Evolutionary conservation across 331 rosid species (phyloP).

Genomic region (Malus hybrid): DNA sequence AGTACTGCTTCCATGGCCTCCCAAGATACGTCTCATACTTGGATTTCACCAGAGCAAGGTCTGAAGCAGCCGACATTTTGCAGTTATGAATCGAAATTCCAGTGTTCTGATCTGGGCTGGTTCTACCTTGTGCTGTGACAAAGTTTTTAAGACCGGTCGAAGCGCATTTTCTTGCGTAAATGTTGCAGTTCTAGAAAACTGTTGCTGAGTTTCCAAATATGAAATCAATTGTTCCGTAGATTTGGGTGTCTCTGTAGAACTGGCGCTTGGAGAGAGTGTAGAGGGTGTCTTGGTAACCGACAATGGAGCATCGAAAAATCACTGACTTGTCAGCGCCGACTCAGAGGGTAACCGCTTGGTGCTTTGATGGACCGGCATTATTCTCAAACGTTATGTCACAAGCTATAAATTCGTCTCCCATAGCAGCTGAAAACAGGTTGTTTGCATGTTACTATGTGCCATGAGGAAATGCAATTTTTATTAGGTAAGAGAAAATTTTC

Average conservation of each 20-base stretch:
- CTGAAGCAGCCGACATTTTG: slow-evolving; percentile 8
- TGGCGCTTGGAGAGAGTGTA: slow-evolving; percentile 32
- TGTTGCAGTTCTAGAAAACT: slow-evolving; percentile 28
- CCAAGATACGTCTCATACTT: slow-evolving; percentile 19
- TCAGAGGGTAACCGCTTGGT: slow-evolving; percentile 34
- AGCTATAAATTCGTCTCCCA: slow-evolving; percentile 37
- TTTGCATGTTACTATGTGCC: background rate
- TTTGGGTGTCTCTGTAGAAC: slow-evolving; percentile 31
- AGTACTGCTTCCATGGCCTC: slow-evolving; percentile 34
- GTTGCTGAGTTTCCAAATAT: slow-evolving; percentile 27
- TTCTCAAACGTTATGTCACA: slow-evolving; percentile 30
- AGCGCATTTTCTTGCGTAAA: slow-evolving; percentile 6
- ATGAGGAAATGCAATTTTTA: no score
- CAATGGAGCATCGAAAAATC: slow-evolving; percentile 15
- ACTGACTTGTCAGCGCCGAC: slow-evolving; percentile 33
- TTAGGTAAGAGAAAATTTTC: background rate
- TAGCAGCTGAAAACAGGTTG: slow-evolving; percentile 11
- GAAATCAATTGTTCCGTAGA: slow-evolving; percentile 31
- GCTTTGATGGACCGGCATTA: slow-evolving; percentile 20
- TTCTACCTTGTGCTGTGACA: slow-evolving; percentile 28
- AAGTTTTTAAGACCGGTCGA: background rate
- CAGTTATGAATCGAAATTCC: slow-evolving; percentile 33
- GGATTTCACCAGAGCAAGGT: slow-evolving; percentile 7
- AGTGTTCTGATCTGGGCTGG: slow-evolving; percentile 21
- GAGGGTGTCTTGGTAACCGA: slow-evolving; percentile 34